phyloP scores from a whole-genome alignment of 78 protist species.

The Dictyostelium purpureum region DNA sequence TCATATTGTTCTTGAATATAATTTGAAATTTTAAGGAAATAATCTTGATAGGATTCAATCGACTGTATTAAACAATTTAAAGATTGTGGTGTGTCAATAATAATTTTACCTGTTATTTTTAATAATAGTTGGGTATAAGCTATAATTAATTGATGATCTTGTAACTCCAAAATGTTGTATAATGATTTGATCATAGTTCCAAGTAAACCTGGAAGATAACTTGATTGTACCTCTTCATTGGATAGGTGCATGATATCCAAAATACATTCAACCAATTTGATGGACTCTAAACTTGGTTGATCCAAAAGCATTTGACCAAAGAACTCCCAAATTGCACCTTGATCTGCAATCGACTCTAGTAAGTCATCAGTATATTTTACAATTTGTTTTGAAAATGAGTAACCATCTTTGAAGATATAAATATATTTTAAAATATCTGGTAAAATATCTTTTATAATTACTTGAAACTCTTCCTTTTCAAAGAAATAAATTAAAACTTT shows the following conservation, averaged over 20 bases:
- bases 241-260: slow-evolving; percentile 53
- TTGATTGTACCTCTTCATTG: slow-evolving; percentile 55
- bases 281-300: not conserved
- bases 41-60: slow-evolving; percentile 49
- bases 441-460: slow-evolving; percentile 29
- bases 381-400: slow-evolving; percentile 44
- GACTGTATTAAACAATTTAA: not conserved
- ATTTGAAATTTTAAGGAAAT: slow-evolving; percentile 15
- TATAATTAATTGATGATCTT: slow-evolving; percentile 30
- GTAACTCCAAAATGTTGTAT: not conserved
- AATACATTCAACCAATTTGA: slow-evolving; percentile 34
- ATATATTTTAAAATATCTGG: slow-evolving; percentile 32
- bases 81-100: slow-evolving; percentile 6
- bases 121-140: slow-evolving; percentile 40
- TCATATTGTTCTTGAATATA: not conserved
- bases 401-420: slow-evolving; percentile 64
- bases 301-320: not conserved
- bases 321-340: slow-evolving; percentile 40
- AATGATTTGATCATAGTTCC: slow-evolving; percentile 9
- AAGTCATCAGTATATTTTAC: slow-evolving; percentile 44
- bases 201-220: slow-evolving; percentile 39
- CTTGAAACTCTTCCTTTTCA: slow-evolving; percentile 67
- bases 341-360: slow-evolving; percentile 18
- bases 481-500: slow-evolving; percentile 45
- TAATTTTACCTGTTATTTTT: slow-evolving; percentile 49